phyloP scores from a whole-genome alignment of 2,329 filamentous ascomycete species.

The Neodidymelliopsis sp. region DNA sequence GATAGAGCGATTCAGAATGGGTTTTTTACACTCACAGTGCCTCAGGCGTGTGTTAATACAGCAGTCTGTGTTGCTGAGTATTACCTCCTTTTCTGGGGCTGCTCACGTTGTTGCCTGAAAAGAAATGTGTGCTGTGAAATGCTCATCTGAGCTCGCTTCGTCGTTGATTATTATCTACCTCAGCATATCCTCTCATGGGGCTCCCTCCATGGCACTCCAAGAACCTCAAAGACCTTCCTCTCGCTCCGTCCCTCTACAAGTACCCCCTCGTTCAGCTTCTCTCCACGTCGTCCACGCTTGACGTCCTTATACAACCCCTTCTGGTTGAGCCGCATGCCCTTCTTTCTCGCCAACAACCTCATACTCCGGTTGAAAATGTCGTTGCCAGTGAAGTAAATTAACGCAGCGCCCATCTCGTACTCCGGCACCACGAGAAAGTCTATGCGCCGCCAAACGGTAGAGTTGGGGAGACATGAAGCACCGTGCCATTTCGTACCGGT shows the following conservation, averaged over 20 bases:
- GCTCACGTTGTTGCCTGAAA: too few relatives aligned
- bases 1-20: too few relatives aligned
- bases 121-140: too few relatives aligned
- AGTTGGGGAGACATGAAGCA: slow-evolving; percentile 73
- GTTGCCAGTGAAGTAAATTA: slow-evolving; percentile 96
- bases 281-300: slow-evolving; percentile 63
- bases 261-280: slow-evolving; percentile 71
- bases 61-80: too few relatives aligned
- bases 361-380: slow-evolving; percentile 94
- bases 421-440: slow-evolving; percentile 86
- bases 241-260: slow-evolving; percentile 79
- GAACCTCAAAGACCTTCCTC: slow-evolving; percentile 78
- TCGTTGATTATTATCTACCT: too few relatives aligned
- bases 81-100: too few relatives aligned
- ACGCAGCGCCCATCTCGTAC: slow-evolving; percentile 78
- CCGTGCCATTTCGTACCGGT: slow-evolving; percentile 85
- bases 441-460: slow-evolving; percentile 75
- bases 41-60: too few relatives aligned
- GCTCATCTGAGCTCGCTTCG: too few relatives aligned
- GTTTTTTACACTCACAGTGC: too few relatives aligned
- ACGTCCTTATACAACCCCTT: slow-evolving; percentile 78
- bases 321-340: slow-evolving; percentile 86
- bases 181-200: slow-evolving; percentile 48
- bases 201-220: slow-evolving; percentile 84
- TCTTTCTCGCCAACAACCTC: slow-evolving; percentile 78